Evolutionary conservation across 2,329 filamentous ascomycete genomes (phyloP).

Genomic region (Pseudodiploospora longispora): DNA sequence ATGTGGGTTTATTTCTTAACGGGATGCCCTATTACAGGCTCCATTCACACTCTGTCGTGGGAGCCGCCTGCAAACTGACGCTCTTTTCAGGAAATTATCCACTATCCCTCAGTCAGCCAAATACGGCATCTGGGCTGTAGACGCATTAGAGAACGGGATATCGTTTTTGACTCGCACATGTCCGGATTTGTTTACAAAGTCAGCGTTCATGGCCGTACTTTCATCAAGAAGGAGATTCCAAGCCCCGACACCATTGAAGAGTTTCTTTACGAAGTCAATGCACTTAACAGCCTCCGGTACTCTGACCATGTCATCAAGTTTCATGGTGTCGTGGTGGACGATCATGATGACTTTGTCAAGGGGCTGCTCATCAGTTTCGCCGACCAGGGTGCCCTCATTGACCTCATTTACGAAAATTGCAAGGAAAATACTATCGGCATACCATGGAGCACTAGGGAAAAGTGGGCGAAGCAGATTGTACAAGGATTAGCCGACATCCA

Average conservation of each 20-base stretch:
- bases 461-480: constrained; percentile 88
- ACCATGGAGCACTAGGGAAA: constrained; percentile 66
- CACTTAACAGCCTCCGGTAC: constrained; percentile 67
- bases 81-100: constrained; percentile 64
- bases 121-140: constrained; percentile 64
- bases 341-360: constrained; percentile 75
- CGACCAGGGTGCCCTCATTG: constrained; percentile 77
- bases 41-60: not conserved
- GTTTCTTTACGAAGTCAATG: constrained; percentile 95
- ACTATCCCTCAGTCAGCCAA: constrained; percentile 66
- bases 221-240: constrained; percentile 98
- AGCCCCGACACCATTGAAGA: constrained; percentile 93
- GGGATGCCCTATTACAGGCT: not conserved
- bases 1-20: constrained; percentile 37
- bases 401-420: constrained; percentile 75
- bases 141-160: constrained; percentile 61
- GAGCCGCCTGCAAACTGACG: not conserved
- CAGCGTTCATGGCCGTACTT: constrained; percentile 53
- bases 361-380: constrained; percentile 86
- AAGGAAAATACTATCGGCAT: constrained; percentile 47
- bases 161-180: constrained; percentile 84
- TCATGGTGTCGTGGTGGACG: constrained; percentile 81
- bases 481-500: constrained; percentile 86
- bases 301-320: constrained; percentile 77
- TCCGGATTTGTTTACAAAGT: constrained; percentile 98